Conservation (phyloP, 768 basidiomycete species). For the Boletus rex-veris region DNA sequence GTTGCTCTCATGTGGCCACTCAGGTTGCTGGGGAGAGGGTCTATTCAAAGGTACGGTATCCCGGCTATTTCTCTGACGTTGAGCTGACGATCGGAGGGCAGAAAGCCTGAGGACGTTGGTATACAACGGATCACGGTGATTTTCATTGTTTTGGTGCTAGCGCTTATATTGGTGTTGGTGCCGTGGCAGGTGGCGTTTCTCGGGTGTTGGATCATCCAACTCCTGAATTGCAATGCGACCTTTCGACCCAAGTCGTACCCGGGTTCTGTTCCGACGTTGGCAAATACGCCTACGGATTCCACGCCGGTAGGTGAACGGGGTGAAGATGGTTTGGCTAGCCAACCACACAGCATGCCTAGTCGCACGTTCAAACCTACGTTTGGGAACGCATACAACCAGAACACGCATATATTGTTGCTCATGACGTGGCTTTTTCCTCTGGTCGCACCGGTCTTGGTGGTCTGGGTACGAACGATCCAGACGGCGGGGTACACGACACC, state of each 20-base stretch:
- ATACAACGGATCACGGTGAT: conserved; percentile 48
- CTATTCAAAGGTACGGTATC: conserved; percentile 15
- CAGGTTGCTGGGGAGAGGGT: conserved; percentile 15
- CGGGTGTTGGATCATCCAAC: conserved; percentile 76
- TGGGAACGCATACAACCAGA: conserved; percentile 43
- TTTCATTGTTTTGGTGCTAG: conserved; percentile 58
- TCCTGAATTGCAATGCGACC: conserved; percentile 55
- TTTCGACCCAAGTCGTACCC: conserved; percentile 12
- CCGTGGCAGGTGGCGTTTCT: conserved; percentile 93
- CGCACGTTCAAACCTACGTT: conserved; percentile 3
- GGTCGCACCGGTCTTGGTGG: conserved; percentile 70
- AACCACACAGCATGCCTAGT: neutral
- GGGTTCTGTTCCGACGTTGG: conserved; percentile 27
- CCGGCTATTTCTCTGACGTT: neutral
- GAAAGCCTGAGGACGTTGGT: conserved; percentile 32
- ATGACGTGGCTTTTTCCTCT: conserved; percentile 82
- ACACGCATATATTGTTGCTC: conserved; percentile 62
- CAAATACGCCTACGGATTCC: conserved; percentile 21
- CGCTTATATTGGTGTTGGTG: conserved; percentile 69
- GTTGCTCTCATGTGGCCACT: conserved; percentile 45
- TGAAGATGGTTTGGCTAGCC: conserved; percentile 9
- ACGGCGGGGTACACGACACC: conserved; percentile 77
- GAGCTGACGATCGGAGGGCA: conserved; percentile 4
- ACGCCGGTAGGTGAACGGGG: conserved; percentile 19
- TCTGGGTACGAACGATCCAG: conserved; percentile 85